These are phyloP conservation scores for Leptomonas pyrrhocoris DNA, from an alignment of 208 protist species.

Conservation along the genomic window DNA sequence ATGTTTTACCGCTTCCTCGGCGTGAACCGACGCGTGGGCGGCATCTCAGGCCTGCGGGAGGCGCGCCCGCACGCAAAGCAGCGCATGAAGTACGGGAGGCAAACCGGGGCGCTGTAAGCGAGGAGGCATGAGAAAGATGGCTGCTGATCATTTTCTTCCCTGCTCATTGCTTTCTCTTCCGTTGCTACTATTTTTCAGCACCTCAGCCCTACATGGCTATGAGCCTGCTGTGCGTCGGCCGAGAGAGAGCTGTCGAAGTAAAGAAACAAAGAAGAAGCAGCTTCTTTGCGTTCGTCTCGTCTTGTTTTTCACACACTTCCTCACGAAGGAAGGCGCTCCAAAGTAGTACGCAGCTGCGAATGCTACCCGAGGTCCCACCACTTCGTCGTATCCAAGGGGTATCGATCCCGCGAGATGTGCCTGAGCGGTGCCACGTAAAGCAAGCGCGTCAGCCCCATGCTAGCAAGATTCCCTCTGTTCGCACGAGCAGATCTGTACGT, in stretches of 20 bases:
- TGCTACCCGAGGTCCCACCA: neutral
- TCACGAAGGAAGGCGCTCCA: constrained; percentile 13
- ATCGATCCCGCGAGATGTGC: too few species aligned
- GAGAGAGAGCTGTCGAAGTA: too few species aligned
- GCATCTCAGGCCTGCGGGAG: constrained; percentile 75
- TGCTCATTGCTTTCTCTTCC: neutral
- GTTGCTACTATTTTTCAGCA: neutral
- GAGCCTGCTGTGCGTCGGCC: too few species aligned
- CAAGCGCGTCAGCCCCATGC: too few species aligned
- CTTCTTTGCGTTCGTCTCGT: neutral
- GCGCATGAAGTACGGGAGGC: constrained; percentile 87
- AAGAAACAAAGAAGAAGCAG: too few species aligned
- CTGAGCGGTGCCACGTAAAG: too few species aligned
- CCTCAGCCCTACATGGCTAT: neutral
- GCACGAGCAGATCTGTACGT: too few species aligned
- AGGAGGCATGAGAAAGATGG: neutral
- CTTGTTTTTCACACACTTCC: constrained; percentile 16
- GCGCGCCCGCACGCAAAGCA: constrained; percentile 66
- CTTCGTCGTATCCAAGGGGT: too few species aligned
- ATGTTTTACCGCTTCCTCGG: constrained; percentile 90
- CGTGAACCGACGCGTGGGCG: constrained; percentile 73
- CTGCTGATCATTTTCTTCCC: neutral
- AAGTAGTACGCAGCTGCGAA: neutral
- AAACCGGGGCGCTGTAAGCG: constrained; percentile 57
- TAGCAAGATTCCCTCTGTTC: too few species aligned